Evolutionary conservation across 129 eudicot genomes (phyloP).

Genomic region (Saussurea involucrata): DNA sequence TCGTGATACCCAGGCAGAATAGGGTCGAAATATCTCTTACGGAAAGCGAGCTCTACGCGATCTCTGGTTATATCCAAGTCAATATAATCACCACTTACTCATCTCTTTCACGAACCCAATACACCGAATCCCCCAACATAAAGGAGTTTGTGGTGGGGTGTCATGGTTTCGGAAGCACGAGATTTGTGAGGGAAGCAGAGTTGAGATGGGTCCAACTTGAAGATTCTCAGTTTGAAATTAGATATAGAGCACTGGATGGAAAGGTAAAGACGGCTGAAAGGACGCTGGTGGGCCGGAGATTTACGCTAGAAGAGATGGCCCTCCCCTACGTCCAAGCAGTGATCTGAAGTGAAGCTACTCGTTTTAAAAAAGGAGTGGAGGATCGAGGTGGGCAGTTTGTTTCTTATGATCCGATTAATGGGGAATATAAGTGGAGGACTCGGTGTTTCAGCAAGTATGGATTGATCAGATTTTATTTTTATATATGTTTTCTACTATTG

Average conservation of each 20-base stretch:
- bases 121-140: too few species aligned
- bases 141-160: slow-evolving; percentile 88
- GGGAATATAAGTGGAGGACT: slow-evolving; percentile 87
- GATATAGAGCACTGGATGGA: slow-evolving; percentile 88
- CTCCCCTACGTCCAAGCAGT: too few species aligned
- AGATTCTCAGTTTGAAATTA: slow-evolving; percentile 72
- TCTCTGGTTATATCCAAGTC: too few species aligned
- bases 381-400: slow-evolving; percentile 94
- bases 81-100: too few species aligned
- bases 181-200: slow-evolving; percentile 88
- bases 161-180: slow-evolving; percentile 75
- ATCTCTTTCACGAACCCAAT: too few species aligned
- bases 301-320: slow-evolving; percentile 65
- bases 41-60: too few species aligned
- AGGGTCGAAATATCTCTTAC: too few species aligned
- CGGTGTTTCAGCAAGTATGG: slow-evolving; percentile 68
- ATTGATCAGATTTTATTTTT: background rate
- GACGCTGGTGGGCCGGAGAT: slow-evolving; percentile 72
- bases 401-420: slow-evolving; percentile 72
- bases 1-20: too few species aligned
- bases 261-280: slow-evolving; percentile 91
- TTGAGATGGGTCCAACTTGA: slow-evolving; percentile 77
- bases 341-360: too few species aligned
- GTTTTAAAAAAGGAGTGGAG: slow-evolving; percentile 67
- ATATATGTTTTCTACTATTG: too few species aligned